Conservation (phyloP, 306 rosid genomes). For the Luffa acutangula region DNA sequence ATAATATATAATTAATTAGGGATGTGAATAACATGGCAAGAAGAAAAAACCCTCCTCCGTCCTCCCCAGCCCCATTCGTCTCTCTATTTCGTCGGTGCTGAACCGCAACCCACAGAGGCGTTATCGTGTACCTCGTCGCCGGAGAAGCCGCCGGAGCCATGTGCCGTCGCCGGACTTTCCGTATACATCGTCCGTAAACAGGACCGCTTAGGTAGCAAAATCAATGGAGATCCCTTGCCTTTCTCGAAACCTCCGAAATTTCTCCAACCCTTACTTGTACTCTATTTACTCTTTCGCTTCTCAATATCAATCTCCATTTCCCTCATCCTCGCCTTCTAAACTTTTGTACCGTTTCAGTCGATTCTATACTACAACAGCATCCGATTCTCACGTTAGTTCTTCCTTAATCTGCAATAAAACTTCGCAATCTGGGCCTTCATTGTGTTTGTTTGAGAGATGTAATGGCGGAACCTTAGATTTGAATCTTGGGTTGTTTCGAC, state of each 20-base stretch:
- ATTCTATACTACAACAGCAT: slow-evolving; percentile 10
- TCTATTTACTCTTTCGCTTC: background rate
- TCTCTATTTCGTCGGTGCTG: background rate
- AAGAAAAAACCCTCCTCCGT: background rate
- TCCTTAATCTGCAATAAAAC: slow-evolving; percentile 13
- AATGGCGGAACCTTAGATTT: background rate
- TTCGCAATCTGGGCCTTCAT: background rate
- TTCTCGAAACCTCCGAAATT: slow-evolving; percentile 1
- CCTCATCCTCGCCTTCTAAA: background rate
- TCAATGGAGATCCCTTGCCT: background rate
- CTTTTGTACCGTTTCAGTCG: background rate
- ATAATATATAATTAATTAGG: too few relatives aligned
- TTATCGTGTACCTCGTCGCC: background rate
- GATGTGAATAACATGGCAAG: too few relatives aligned
- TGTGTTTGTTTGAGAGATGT: background rate
- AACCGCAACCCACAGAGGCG: background rate
- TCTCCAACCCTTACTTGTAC: background rate
- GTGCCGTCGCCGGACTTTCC: background rate
- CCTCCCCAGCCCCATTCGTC: background rate
- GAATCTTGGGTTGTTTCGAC: background rate
- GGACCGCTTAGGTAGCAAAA: background rate
- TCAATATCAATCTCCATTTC: background rate
- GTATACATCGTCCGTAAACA: background rate
- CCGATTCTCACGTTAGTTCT: slow-evolving; percentile 16
- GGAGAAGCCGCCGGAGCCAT: background rate